Evolutionary conservation across 2,329 filamentous ascomycete species (phyloP).

Genomic region (Neurospora sp.): DNA sequence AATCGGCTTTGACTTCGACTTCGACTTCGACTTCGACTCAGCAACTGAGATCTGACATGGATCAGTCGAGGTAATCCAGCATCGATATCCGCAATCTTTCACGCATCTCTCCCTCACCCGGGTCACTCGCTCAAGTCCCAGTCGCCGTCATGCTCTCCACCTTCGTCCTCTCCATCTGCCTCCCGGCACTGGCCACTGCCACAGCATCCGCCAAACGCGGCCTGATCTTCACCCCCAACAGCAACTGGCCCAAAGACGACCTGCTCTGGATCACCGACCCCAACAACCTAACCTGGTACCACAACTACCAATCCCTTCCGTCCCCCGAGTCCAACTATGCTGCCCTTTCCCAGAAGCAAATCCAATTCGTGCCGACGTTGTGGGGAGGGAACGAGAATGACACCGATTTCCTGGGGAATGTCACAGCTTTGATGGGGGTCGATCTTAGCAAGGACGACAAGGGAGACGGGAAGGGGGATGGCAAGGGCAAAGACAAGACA

Average conservation of each 20-base stretch:
- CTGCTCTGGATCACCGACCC: conserved; percentile 46
- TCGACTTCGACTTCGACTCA: too few relatives aligned
- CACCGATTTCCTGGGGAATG: conserved; percentile 48
- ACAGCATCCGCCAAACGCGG: conserved; percentile 53
- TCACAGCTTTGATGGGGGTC: conserved; percentile 40
- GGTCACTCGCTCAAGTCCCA: not conserved
- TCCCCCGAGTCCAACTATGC: conserved; percentile 34
- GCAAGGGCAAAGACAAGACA: not conserved
- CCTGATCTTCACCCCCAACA: conserved; percentile 54
- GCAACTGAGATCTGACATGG: too few relatives aligned
- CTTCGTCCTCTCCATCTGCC: too few relatives aligned
- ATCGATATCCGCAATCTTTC: not conserved
- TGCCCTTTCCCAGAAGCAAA: conserved; percentile 36
- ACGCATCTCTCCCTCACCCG: too few relatives aligned
- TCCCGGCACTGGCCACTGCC: conserved; percentile 13
- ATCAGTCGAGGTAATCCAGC: too few relatives aligned
- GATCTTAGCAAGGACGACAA: not conserved
- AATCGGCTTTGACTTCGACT: not conserved
- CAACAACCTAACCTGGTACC: conserved; percentile 68
- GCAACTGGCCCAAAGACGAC: conserved; percentile 49
- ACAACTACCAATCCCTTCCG: conserved; percentile 58
- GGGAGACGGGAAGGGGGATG: not conserved
- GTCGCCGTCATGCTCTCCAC: not conserved
- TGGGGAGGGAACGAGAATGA: conserved; percentile 48
- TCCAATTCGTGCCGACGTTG: conserved; percentile 72